phyloP scores from a whole-genome alignment of 495 filamentous ascomycete genomes.

The Tuber melanosporum region DNA sequence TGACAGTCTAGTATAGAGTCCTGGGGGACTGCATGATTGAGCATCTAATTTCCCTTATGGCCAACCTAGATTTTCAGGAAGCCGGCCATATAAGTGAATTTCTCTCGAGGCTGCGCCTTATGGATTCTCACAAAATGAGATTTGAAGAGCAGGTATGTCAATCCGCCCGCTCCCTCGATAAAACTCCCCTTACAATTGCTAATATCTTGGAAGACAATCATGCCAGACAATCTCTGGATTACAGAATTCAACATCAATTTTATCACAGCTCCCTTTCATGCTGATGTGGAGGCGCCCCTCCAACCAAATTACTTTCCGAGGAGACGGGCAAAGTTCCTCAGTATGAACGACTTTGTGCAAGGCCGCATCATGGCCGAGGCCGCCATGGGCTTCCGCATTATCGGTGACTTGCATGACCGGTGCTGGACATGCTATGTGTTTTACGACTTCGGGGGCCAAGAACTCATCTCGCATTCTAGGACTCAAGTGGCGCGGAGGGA shows the following conservation, averaged over 20 bases:
- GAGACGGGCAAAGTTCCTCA: not conserved
- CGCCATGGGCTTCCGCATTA: not conserved
- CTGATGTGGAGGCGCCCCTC: not conserved
- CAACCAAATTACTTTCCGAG: not conserved
- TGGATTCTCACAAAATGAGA: not conserved
- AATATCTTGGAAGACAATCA: not conserved
- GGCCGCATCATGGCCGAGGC: not conserved
- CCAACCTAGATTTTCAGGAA: not conserved
- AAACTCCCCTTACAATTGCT: not conserved
- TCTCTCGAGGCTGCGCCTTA: not conserved
- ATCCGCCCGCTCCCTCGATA: not conserved
- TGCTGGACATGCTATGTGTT: slow-evolving; percentile 4
- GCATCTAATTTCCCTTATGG: not conserved
- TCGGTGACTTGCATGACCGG: slow-evolving; percentile 4
- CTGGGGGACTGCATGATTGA: not conserved
- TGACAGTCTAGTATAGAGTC: not conserved
- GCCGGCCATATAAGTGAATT: not conserved
- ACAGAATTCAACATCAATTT: slow-evolving; percentile 6
- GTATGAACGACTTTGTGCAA: not conserved
- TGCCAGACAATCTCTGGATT: slow-evolving; percentile 7
- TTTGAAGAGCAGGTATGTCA: not conserved
- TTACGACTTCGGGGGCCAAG: not conserved
- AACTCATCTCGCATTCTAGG: not conserved
- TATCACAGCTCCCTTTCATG: not conserved
- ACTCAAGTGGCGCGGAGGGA: not conserved